phyloP scores from a whole-genome alignment of 208 protist species.

The Leishmania martiniquensis region DNA sequence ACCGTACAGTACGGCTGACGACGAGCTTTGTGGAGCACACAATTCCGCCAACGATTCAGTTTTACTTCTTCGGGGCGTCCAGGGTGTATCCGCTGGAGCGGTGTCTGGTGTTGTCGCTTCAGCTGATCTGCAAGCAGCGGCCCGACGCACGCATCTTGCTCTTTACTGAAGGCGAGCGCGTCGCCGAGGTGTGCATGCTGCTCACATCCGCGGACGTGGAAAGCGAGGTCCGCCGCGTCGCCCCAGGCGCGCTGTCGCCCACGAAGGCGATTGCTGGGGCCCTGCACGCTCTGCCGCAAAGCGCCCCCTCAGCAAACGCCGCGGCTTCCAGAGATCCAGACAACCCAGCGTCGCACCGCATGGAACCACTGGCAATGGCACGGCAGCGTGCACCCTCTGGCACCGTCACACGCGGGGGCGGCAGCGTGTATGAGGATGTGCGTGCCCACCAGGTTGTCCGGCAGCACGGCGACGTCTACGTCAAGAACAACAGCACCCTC shows the following conservation, averaged over 20 bases:
- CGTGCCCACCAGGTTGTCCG: constrained; percentile 46
- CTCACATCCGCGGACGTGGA: constrained; percentile 31
- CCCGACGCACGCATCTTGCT: constrained; percentile 72
- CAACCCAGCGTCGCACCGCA: not conserved
- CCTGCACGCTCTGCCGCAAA: constrained; percentile 23
- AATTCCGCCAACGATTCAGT: constrained; percentile 74
- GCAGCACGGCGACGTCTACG: constrained; percentile 66
- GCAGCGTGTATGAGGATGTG: constrained; percentile 26
- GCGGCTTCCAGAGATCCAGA: not conserved
- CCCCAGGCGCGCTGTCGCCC: constrained; percentile 8
- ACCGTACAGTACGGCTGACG: constrained; percentile 86
- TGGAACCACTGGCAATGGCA: not conserved
- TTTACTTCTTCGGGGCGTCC: constrained; percentile 78
- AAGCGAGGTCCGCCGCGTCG: constrained; percentile 11
- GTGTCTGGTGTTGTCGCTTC: constrained; percentile 56
- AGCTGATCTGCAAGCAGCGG: constrained; percentile 76
- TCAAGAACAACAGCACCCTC: constrained; percentile 75
- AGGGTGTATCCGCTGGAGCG: constrained; percentile 40
- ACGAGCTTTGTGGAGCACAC: constrained; percentile 91
- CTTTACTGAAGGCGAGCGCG: constrained; percentile 48
- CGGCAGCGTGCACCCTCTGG: not conserved
- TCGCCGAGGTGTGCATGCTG: constrained; percentile 43
- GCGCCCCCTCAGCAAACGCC: not conserved
- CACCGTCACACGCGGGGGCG: not conserved
- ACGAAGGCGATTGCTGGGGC: constrained; percentile 13